Evolutionary conservation across 345 rosid genomes (phyloP), one percentile per base, ranked within the genome.

Genomic region (Cardiospermum halicacabum): DNA sequence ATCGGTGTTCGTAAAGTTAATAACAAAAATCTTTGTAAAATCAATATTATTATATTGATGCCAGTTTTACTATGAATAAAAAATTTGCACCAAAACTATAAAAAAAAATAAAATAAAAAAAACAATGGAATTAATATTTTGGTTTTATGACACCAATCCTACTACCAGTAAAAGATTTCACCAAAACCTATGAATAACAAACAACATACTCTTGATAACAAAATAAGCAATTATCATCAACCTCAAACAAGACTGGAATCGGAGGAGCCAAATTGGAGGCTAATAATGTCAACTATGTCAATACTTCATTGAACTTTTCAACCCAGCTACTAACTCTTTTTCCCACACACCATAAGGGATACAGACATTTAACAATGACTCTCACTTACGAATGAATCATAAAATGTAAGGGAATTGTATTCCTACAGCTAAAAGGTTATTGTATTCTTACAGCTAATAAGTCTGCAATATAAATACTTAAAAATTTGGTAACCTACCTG

Each of bases 401-500:
- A 34, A 59, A 62, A 31, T 16, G 16, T 13, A 74, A 56, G 49
- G 32, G 32, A 58, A 63, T 62, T 19, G 24, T 7, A 71, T 62
- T 49, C 30, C 45, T 36, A 25, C n/a, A 36, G 36, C 65, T 25
- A 71, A 64, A 8, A 19, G 19, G 24, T 47, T 5, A 56, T 62
- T n/a, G n/a, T n/a, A n/a, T n/a, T n/a, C n/a, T n/a, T n/a, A n/a
- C n/a, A n/a, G n/a, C n/a, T n/a, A n/a, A n/a, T n/a, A n/a, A n/a
- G n/a, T n/a, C n/a, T n/a, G n/a, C n/a, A 60, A 70, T 25, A 25
- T 56, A 55, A 61, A 11, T 45, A 31, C 54, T 53, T 57, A 28
- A 61, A 9, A 22, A 64, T 36, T 24, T 28, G 42, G 28, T 36
- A 40, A 73, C 71, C 31, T 73, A 94, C 99, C 96, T 91, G 86